These are phyloP conservation scores for Filobasidium wieringae DNA, from an alignment of 768 basidiomycete species.

Conservation along the genomic window DNA sequence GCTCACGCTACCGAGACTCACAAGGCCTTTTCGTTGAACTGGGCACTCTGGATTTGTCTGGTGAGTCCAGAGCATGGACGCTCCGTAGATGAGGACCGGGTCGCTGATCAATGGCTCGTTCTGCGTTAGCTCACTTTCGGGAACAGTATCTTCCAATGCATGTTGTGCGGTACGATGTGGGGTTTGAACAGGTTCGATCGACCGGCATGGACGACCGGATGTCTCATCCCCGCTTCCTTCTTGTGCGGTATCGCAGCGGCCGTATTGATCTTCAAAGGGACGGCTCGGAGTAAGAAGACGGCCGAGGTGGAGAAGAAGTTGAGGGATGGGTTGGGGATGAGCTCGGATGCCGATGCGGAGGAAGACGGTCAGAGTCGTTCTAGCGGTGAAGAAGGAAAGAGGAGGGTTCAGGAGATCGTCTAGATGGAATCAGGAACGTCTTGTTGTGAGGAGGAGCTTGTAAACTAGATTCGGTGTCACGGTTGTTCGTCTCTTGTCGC, in stretches of 20 bases:
- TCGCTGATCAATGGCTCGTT: background rate
- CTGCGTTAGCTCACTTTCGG: slow-evolving; percentile 47
- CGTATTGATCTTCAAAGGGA: slow-evolving; percentile 60
- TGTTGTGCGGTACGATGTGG: slow-evolving; percentile 72
- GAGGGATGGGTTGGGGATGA: slow-evolving; percentile 28
- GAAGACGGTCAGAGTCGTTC: no score
- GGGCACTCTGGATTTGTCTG: slow-evolving; percentile 59
- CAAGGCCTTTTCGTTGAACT: slow-evolving; percentile 36
- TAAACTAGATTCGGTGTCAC: no score
- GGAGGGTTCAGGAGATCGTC: no score
- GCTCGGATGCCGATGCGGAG: background rate
- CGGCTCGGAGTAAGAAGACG: slow-evolving; percentile 29
- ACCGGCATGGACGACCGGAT: slow-evolving; percentile 44
- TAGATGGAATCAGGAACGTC: no score
- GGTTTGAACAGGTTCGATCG: slow-evolving; percentile 44
- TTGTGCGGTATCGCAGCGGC: slow-evolving; percentile 62
- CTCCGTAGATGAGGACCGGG: background rate
- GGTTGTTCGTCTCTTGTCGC: no score
- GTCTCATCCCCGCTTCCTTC: slow-evolving; percentile 61
- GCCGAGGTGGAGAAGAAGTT: slow-evolving; percentile 27
- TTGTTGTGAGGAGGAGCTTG: no score
- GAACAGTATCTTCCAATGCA: slow-evolving; percentile 70
- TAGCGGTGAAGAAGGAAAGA: no score
- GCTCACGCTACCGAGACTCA: slow-evolving; percentile 73
- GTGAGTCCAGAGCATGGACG: slow-evolving; percentile 10